Evolutionary conservation across 2,329 filamentous ascomycete genomes (phyloP), one percentile per base, ranked within the genome.

Genomic region (Fusarium sambucinum): DNA sequence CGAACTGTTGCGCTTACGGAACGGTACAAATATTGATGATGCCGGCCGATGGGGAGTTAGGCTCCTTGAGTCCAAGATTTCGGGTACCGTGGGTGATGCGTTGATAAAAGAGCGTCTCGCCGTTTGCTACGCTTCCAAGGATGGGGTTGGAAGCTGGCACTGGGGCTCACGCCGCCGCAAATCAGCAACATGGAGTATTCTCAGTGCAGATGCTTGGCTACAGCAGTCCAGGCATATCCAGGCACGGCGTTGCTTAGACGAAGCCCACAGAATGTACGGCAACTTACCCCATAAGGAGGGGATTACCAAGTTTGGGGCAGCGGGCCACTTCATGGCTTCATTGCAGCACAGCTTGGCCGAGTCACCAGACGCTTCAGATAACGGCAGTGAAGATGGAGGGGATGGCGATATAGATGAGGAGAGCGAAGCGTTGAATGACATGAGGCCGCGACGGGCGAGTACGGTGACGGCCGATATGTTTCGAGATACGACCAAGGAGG

Each of bases 81-180:
- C 93, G 0, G 93, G 93, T 1, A 82, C 84, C 2, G 83, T 96
- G 2, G 94, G 93, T 5, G 91, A 95, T 63, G 92, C 92, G 0
- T 85, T 99, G 14, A 84, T 97, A 72, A 93, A 91, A 54, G 95
- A 99, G 80, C 89, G 96, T 35, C 86, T 97, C 21, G 92, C 93
- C 1, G 88, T 91, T 4, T 97, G 93, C 80, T 97, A 95, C 79
- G 88, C 88, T 1, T 89, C 91, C 5, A 92, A 92, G 70, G 85
- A 85, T 27, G 90, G 92, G 4, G 80, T 89, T 5, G 90, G 90
- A 2, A 87, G 86, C 11, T 86, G 89, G 63, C 82, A 82, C 37
- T 92, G 90, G 84, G 94, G 94, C 17, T 85, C 86, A 11, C 86
- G 95, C 64, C 86, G 86, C 62, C 86, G 96, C 48, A 99, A 97